These are phyloP conservation scores for Amyloporia xantha DNA, from an alignment of 768 basidiomycete genomes.

Conservation along the genomic window DNA sequence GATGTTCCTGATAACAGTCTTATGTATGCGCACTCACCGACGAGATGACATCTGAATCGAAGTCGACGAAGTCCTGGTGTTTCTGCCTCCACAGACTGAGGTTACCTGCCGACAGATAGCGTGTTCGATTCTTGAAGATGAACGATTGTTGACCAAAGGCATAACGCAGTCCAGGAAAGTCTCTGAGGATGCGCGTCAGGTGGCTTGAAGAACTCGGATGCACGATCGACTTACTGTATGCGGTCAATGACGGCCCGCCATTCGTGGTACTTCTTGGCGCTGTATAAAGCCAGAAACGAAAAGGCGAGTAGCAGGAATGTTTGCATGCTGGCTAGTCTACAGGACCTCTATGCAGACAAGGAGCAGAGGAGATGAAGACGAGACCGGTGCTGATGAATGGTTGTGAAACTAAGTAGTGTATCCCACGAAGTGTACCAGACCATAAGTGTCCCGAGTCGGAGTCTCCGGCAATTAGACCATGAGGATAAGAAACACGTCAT, in stretches of 20 bases:
- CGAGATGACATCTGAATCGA: conserved; percentile 20
- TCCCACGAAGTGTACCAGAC: no score
- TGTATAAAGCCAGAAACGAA: conserved; percentile 10
- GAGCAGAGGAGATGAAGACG: no score
- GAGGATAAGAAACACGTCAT: background rate
- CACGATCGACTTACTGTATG: conserved; percentile 12
- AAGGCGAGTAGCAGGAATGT: conserved; percentile 8
- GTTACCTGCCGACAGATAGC: conserved; percentile 14
- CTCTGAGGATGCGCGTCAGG: conserved; percentile 1
- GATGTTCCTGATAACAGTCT: no score
- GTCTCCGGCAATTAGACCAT: background rate
- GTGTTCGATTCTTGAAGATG: conserved; percentile 14
- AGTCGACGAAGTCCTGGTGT: conserved; percentile 16
- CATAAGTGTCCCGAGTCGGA: no score
- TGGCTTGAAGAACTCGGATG: background rate
- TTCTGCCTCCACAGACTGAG: conserved; percentile 16
- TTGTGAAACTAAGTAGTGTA: no score
- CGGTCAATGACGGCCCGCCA: conserved; percentile 14
- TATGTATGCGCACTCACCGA: conserved; percentile 16
- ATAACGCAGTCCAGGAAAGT: conserved; percentile 13
- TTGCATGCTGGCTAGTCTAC: conserved; percentile 2
- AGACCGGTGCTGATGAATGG: no score
- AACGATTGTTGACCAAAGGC: conserved; percentile 12
- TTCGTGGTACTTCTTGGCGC: conserved; percentile 10
- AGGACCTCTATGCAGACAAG: no score